These are phyloP conservation scores for Dryas alaskensis DNA, from an alignment of 306 rosid species.

Conservation along the genomic window DNA sequence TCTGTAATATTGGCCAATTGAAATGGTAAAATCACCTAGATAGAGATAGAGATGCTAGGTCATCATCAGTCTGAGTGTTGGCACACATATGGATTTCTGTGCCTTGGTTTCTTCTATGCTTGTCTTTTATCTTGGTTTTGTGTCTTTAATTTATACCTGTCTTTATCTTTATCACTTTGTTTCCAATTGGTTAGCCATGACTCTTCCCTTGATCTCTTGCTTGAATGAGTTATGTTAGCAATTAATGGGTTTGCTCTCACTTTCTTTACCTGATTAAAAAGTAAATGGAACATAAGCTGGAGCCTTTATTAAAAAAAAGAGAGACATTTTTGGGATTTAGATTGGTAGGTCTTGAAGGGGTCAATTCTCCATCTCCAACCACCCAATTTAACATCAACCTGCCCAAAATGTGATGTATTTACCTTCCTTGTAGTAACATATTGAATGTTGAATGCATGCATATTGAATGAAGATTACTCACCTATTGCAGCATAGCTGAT, in stretches of 20 bases:
- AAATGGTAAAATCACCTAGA: not conserved
- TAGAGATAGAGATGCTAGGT: not conserved
- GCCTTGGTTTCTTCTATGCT: not conserved
- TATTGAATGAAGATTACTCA: not conserved
- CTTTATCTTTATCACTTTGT: slow-evolving; percentile 5
- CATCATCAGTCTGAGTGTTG: not conserved
- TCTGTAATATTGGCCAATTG: not conserved
- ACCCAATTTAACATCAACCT: not conserved
- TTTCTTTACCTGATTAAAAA: not conserved
- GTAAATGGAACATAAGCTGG: not conserved
- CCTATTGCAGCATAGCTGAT: not conserved
- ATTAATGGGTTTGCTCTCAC: not conserved
- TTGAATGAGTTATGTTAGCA: not conserved
- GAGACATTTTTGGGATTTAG: no score
- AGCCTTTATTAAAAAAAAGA: no score
- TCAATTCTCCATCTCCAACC: no score
- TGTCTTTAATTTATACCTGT: not conserved
- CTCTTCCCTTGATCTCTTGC: not conserved
- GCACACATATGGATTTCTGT: not conserved
- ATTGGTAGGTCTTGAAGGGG: no score
- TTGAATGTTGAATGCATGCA: not conserved
- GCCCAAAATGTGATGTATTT: not conserved
- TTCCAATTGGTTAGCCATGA: not conserved
- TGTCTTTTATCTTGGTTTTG: no score
- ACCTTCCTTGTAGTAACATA: not conserved